Conservation (phyloP, 129 eudicot species). For the Artemisia tridentata region DNA sequence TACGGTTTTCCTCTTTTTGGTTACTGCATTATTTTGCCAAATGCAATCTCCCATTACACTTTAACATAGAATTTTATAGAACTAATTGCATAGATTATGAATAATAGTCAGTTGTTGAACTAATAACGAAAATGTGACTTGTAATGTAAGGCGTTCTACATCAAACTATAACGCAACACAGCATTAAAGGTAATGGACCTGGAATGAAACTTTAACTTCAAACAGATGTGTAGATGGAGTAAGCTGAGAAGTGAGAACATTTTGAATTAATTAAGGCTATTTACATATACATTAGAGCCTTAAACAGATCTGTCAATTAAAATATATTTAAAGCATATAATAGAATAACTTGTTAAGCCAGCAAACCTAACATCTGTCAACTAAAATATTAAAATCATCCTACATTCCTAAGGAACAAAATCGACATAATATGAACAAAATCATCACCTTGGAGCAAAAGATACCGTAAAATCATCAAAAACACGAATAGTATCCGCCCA, state of each 20-base stretch:
- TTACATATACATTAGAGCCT: not conserved
- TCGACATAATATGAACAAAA: not conserved
- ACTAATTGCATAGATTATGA: too few species aligned
- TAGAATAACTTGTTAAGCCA: not conserved
- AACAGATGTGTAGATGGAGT: too few species aligned
- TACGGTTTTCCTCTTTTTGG: too few species aligned
- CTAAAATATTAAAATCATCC: not conserved
- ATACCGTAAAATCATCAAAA: constrained; percentile 61
- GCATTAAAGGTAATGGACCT: too few species aligned
- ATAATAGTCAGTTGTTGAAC: too few species aligned
- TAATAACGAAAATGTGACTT: too few species aligned
- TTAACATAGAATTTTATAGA: too few species aligned
- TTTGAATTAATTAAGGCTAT: not conserved
- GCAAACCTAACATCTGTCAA: not conserved
- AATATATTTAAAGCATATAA: not conserved
- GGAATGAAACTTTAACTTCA: too few species aligned
- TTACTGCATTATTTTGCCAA: too few species aligned
- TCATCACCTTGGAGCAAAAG: constrained; percentile 59
- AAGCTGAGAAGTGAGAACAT: not conserved
- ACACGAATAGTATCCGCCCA: constrained; percentile 71
- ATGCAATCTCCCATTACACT: too few species aligned
- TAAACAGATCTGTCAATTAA: not conserved
- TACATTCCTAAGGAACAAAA: not conserved
- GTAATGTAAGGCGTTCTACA: too few species aligned
- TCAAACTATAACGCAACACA: too few species aligned